Base-by-base conservation (phyloP, 2,329 filamentous ascomycete genomes). In the Metarhizium robertsii region DNA sequence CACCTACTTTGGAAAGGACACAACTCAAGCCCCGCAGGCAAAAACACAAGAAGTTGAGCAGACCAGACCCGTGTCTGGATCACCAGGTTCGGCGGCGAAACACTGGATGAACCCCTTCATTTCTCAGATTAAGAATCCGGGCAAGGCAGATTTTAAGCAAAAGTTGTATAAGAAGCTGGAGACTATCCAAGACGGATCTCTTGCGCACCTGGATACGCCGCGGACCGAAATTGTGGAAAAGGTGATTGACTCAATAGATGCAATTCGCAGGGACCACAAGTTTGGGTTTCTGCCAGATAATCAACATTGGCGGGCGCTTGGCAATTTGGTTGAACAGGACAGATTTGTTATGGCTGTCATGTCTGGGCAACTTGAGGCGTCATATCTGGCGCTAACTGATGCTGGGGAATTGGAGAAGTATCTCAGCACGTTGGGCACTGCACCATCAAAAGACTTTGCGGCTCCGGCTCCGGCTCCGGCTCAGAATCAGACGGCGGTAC, bases 281-380 rank as follows among this genome's bases (percentile, higher is more conserved):
- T 57, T 53, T 25, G 71, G 69, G 2, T 64, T 69, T 52, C 54
- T 71, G 4, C 64, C 61, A 2, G 69, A 74, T 53, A 61, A 63
- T n/a, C 56, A 60, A 7, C 72, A 67, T 30, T 74, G 72, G 72
- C 66, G 63, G n/a, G 56, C 61, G 10, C 62, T 74, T 0, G 50
- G 59, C 18, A 59, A 60, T 13, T 53, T 71, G 8, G 57, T 67
- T 4, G 54, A 50, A 1, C 56, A 66, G 10, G 56, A 66, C 4
- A 65, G 66, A 16, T 69, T 75, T 57, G 64, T 66, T 18, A 58
- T 64, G 4, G 67, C 66, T 1, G 55, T 70, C 2, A 55, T 67
- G 8, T 60, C 61, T 1, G 67, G 67, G 0, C 54, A 59, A 3
- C 55, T 71, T 2, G 59, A 61, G 3, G 57, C 68, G 0, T 43